Base-by-base conservation (phyloP, 805 yeast species). In the Pichia californica region DNA sequence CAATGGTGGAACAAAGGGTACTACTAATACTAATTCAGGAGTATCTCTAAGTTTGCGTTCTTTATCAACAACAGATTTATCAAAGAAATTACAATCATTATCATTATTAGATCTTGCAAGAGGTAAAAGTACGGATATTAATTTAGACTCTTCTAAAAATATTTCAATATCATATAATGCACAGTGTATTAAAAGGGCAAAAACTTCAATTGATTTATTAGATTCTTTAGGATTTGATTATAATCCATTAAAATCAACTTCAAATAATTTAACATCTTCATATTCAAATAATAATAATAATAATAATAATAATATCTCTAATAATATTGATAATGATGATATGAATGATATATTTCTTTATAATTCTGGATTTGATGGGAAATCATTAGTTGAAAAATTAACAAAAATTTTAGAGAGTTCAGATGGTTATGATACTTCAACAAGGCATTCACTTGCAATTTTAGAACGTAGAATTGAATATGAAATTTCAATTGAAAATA, bases 41-140 rank as follows among this genome's bases (percentile, higher is more conserved):
- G 66, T 66, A 7, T 71, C 72, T 3, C 51, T 68, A 39, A 56
- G 62, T 14, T 52, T 69, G 2, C 67, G 73, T 7, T 53, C 57
- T 21, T 53, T 69, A 38, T 66, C 62, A 36, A 48, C 52, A 1
- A 31, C 48, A 0, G 69, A 68, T 43, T 49, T 66, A 34, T 63
- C 70, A 15, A 62, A 66, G 39, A 62, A 61, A 21, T 52, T 49
- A 14, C 40, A 45, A 20, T 43, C 44, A 9, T 35, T 49, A 21
- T 43, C 52, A 4, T n/a, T 49, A 23, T 18, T 49, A 28, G 45
- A 44, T 25, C 21, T 41, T 20, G 36, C 32, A 11, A 40, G 40
- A 33, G 40, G 40, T 5, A 9, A 15, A 18, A 14, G 13, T 6
- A 14, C 20, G 16, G 33, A 29, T 13, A 27, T 3, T 9, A 20